phyloP scores from a whole-genome alignment of 768 basidiomycete genomes.

The Mycena albidolilacea region DNA sequence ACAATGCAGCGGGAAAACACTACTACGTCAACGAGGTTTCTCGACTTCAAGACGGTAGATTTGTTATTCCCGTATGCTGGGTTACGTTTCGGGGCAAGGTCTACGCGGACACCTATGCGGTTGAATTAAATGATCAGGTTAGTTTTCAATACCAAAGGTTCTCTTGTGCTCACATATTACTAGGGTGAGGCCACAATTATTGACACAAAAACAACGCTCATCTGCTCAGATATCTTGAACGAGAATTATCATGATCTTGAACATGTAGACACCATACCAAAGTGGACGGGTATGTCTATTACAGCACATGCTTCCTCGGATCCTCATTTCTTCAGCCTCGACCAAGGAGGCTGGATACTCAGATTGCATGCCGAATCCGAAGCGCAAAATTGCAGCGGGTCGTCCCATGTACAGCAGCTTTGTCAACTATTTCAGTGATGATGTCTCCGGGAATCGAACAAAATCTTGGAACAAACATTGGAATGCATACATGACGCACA shows the following conservation, averaged over 20 bases:
- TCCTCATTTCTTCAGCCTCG: not conserved
- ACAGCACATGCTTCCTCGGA: not conserved
- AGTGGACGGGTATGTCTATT: conserved; percentile 13
- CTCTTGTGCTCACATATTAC: no score
- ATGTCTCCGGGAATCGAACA: conserved; percentile 55
- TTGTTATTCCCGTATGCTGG: conserved; percentile 31
- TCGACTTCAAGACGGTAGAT: not conserved
- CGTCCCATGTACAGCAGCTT: conserved; percentile 50
- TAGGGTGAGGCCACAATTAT: conserved; percentile 1
- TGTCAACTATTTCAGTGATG: conserved; percentile 54
- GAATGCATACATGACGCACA: conserved; percentile 57
- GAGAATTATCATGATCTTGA: conserved; percentile 18
- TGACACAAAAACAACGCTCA: not conserved
- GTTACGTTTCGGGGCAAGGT: conserved; percentile 4
- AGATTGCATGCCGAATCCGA: conserved; percentile 52
- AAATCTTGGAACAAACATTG: conserved; percentile 61
- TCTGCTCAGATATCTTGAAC: not conserved
- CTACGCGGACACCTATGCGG: not conserved
- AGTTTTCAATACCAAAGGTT: not conserved
- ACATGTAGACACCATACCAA: not conserved
- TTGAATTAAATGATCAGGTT: conserved; percentile 1
- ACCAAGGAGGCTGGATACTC: conserved; percentile 42
- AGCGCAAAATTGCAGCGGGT: conserved; percentile 47
- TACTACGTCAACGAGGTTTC: conserved; percentile 28
- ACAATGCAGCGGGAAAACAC: conserved; percentile 3